A percentile compares a stretch with the other conserved stretches of the same genome.
These are phyloP conservation scores for Botryobasidium botryosum DNA, from an alignment of 768 basidiomycete genomes.

Conservation along the genomic window DNA sequence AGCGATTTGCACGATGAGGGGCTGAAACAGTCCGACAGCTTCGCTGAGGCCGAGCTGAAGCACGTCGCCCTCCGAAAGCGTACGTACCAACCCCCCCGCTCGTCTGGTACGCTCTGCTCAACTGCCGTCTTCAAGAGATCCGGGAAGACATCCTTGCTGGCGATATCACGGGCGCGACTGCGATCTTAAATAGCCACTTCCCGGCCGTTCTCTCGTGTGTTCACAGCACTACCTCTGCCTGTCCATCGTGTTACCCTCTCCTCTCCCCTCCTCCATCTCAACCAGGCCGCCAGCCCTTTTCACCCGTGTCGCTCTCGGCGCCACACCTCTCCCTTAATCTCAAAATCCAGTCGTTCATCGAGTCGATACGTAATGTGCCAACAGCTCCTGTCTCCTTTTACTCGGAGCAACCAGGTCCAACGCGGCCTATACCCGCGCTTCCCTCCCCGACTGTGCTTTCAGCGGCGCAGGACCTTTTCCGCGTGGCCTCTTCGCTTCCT, in stretches of 20 bases:
- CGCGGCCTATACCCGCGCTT: background rate
- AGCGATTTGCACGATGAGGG: no score
- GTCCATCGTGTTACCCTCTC: background rate
- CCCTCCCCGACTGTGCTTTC: constrained; percentile 25
- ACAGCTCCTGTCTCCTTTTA: constrained; percentile 21
- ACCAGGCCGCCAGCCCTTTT: background rate
- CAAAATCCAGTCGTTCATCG: constrained; percentile 74
- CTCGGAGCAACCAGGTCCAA: background rate
- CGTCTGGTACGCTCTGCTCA: constrained; percentile 5
- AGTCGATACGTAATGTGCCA: constrained; percentile 60
- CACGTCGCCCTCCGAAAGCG: constrained; percentile 39
- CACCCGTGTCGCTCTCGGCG: constrained; percentile 42
- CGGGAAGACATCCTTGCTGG: constrained; percentile 54
- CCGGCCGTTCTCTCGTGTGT: constrained; percentile 41
- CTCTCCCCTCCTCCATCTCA: background rate
- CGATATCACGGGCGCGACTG: constrained; percentile 51
- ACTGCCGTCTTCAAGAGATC: constrained; percentile 35
- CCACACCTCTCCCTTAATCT: constrained; percentile 67
- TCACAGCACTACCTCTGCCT: constrained; percentile 5
- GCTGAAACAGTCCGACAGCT: no score
- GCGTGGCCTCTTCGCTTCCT: constrained; percentile 37
- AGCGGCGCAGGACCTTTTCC: constrained; percentile 50
- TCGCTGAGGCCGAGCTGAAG: constrained; percentile 27
- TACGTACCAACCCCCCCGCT: constrained; percentile 19
- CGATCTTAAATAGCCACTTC: constrained; percentile 51